Base-by-base conservation (phyloP, 306 rosid species). In the Dalbergia oliveri region DNA sequence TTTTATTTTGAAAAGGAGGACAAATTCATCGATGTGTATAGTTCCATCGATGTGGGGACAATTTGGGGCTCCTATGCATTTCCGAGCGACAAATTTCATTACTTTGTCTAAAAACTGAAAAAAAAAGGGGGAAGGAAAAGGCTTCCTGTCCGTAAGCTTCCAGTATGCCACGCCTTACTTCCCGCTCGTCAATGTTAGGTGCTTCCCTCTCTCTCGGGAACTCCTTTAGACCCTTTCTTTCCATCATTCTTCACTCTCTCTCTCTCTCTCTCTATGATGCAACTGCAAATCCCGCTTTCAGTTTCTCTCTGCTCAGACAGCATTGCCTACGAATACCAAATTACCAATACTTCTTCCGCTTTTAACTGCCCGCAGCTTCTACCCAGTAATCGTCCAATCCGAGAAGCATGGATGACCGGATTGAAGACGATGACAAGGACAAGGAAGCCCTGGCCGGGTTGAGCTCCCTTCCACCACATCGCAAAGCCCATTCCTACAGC, bases 401-500 rank as follows among this genome's bases (percentile, higher is more conserved):
- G 10, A 39, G 33, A 26, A 57, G 2, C 35, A 93, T 90, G 97
- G 92, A 89, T 10, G 95, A 91, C 5, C 79, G 88, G 68, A 81
- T 76, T 44, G 97, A 89, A 15, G 99, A 96, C 8, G 98, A 90
- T 13, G 97, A 88, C 1, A 85, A 66, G 65, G 94, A 93, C 9
- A 86, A 66, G 77, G 94, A 93, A 9, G 89, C 89, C 14, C 68
- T 88, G 78, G 88, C 93, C 1, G 89, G 91, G 16, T 18, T 93
- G 56, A 82, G 75, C 76, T 10, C 85, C 13, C 87, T 81, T 19
- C 97, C 94, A 21, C 97, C 97, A 11, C 88, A 87, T 37, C 91
- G 94, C 47, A 95, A 93, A 76, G 80, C 90, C n/a, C 98, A 93
- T 10, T 95, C 98, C 1, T 90, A 91, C 73, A 93, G 97, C 89